Conservation (phyloP, 2,329 filamentous ascomycete species). For the Tympanopsis confertula region DNA sequence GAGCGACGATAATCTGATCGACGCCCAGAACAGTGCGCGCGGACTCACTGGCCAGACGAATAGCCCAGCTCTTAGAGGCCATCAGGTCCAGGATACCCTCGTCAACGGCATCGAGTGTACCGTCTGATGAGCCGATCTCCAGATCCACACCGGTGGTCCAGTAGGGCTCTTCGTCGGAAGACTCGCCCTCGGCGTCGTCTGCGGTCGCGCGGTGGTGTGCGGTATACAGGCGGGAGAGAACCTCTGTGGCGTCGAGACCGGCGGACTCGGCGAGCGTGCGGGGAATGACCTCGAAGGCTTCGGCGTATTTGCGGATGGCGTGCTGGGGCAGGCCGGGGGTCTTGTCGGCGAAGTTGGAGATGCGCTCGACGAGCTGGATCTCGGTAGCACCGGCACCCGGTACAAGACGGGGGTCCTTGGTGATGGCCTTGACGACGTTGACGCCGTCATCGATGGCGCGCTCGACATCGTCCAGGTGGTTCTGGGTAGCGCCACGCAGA, state of each 20-base stretch:
- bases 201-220: conserved; percentile 54
- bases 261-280: conserved; percentile 89
- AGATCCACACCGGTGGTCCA: conserved; percentile 56
- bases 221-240: conserved; percentile 82
- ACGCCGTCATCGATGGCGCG: conserved; percentile 95
- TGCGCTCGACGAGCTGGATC: conserved; percentile 82
- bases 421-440: conserved; percentile 97
- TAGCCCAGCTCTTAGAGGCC: conserved; percentile 57
- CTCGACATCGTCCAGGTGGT: conserved; percentile 94
- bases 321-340: conserved; percentile 89
- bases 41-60: conserved; percentile 56
- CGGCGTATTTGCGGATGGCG: conserved; percentile 92
- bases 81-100: conserved; percentile 56
- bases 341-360: conserved; percentile 82
- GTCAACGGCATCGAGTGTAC: conserved; percentile 50
- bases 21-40: conserved; percentile 58
- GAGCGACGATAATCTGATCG: conserved; percentile 62
- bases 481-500: conserved; percentile 89
- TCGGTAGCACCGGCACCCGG: conserved; percentile 91
- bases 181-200: background rate
- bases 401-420: conserved; percentile 79
- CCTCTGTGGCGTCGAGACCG: conserved; percentile 92
- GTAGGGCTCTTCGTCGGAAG: conserved; percentile 9
- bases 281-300: conserved; percentile 94
- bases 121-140: conserved; percentile 29